A percentile compares a stretch with the other conserved stretches of the same genome.
These are phyloP conservation scores for Vigna radiata DNA, from an alignment of 306 rosid genomes.

Conservation along the genomic window DNA sequence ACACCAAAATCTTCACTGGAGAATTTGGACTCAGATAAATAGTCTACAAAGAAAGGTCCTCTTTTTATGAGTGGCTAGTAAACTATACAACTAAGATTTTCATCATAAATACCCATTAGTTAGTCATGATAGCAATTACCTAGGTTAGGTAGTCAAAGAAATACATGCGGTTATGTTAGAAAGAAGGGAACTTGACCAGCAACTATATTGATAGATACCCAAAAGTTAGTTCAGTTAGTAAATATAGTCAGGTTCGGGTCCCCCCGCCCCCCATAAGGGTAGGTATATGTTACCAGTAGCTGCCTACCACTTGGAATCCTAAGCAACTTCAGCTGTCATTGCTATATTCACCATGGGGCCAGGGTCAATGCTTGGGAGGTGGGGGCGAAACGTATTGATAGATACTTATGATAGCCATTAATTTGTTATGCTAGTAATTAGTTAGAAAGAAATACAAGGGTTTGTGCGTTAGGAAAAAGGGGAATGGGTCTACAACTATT, in stretches of 20 bases:
- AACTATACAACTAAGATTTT: slow-evolving; percentile 11
- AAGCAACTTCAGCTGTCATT: background rate
- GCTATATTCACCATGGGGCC: background rate
- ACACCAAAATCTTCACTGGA: no score
- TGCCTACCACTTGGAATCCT: background rate
- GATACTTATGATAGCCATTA: background rate
- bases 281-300: background rate
- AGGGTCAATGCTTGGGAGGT: background rate
- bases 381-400: background rate
- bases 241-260: background rate
- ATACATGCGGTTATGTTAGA: background rate
- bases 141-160: background rate
- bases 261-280: background rate
- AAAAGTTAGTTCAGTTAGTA: background rate
- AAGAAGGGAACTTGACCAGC: background rate
- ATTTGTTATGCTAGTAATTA: background rate
- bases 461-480: background rate
- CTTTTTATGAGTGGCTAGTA: slow-evolving; percentile 7
- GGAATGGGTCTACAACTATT: background rate
- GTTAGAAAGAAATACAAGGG: background rate
- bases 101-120: background rate
- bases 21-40: no score
- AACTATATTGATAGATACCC: background rate
- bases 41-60: slow-evolving; percentile 16
- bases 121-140: background rate